Base-by-base conservation (phyloP, 768 basidiomycete genomes). In the Lactifluus piperatus region DNA sequence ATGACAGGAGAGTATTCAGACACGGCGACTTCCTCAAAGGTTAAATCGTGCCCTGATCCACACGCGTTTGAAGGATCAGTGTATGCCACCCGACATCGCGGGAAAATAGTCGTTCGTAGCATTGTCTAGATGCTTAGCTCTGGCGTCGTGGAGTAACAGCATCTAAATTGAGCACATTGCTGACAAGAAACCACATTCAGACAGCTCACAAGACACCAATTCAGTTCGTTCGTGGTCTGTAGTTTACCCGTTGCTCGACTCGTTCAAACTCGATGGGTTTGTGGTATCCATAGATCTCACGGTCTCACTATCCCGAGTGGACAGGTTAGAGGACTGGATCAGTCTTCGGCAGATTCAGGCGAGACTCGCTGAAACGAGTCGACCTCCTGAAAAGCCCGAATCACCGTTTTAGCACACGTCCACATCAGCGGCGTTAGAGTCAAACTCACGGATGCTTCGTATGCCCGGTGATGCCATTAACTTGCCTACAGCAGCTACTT, bases 1-100 rank as follows among this genome's bases (percentile, higher is more conserved):
- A 10, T 30, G 36, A 24, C 27, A 43, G 30, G 5, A 45, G 45
- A 9, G 18, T 9, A 16, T 53, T 26, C 83, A 39, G 97, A 71
- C 83, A 92, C 5, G 10, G 29, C 7, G 20, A 41, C 27, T 26
- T 45, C 32, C 32, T 29, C 7, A 26, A 34, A 26, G 16, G 27
- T 8, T 24, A 4, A 5, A 53, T 44, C 22, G 22, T 13, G 27
- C 34, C 27, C 11, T 24, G 34, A 22, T 22, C 11, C 48, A 24
- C 22, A 22, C 20, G 29, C 8, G 29, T 13, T 30, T 48, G 29
- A 37, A 16, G 18, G 32, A 36, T 20, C 39, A 6, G 26, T 44
- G 43, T 20, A 13, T 41, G 11, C 14, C 47, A 49, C 4, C 27
- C 39, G 27, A 30, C 45, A 53, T 44, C 41, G 10, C n/a, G 16